Conservation (phyloP, 2,329 filamentous ascomycete species). For the Diplodia corticola region DNA sequence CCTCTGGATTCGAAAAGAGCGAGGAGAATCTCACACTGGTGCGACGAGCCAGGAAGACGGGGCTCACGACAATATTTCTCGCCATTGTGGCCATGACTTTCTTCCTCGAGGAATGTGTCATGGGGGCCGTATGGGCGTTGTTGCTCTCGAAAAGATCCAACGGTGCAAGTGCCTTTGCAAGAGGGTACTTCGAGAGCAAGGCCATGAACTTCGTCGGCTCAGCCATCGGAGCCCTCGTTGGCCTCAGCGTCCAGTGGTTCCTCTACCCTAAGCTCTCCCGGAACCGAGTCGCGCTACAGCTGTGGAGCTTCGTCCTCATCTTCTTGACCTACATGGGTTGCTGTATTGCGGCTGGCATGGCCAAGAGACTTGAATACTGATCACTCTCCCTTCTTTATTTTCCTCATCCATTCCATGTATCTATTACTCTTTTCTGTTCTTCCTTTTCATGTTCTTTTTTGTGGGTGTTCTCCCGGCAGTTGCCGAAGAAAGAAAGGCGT, state of each 20-base stretch:
- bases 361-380: background rate
- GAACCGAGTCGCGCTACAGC: background rate
- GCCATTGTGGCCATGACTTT: background rate
- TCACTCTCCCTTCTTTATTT: background rate
- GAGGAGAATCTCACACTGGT: conserved; percentile 6
- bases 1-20: background rate
- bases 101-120: conserved; percentile 14
- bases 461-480: background rate
- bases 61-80: background rate
- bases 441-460: background rate
- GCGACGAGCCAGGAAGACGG: background rate
- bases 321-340: conserved; percentile 18
- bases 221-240: background rate
- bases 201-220: conserved; percentile 12
- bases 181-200: conserved; percentile 20
- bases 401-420: background rate
- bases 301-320: conserved; percentile 21
- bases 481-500: background rate
- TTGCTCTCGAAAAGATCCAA: background rate
- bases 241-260: conserved; percentile 2
- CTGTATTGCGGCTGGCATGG: conserved; percentile 15
- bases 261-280: conserved; percentile 2
- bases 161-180: background rate
- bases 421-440: background rate
- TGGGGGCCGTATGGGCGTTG: conserved; percentile 15